Evolutionary conservation across 345 rosid genomes (phyloP), one percentile per base, ranked within the genome.

Genomic region (Populus ilicifolia): DNA sequence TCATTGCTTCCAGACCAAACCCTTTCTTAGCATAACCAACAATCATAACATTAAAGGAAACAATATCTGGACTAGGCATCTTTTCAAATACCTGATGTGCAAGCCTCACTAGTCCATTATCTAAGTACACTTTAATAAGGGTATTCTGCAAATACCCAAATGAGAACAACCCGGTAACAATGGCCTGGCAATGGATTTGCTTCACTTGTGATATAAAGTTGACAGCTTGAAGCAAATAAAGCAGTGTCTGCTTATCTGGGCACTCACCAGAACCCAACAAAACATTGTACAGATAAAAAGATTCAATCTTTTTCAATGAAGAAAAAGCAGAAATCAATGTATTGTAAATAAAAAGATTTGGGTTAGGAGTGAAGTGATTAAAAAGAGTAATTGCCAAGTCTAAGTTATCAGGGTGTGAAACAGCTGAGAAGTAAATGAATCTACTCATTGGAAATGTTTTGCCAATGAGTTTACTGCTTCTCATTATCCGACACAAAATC

Each of bases 361-460:
- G 89, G n/a, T 59, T 69, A 46, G 89, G 89, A 35, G 89, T 88
- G 48, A 80, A 88, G 30, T 85, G 25, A 69, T 64, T 73, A 75
- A 88, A 84, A 35, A 89, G 85, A 73, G 77, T 83, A 64, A 81
- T 59, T 0, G 88, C 89, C 46, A 85, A 33, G 79, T 88, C 91
- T 46, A 83, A 10, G 41, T 84, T 87, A 62, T 81, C 87, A 25
- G 91, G 91, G 79, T 78, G 65, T 36, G 91, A 85, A 38, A 87
- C 65, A 21, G 91, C 86, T 12, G 91, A 84, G 83, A 81, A 85
- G 1, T 78, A 80, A 72, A 89, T 78, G 68, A 89, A 88, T 69
- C 91, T 83, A 67, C 93, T 89, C 93, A 89, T 89, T 0, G 91
- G 89, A 73, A 89, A 89, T 7, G 88, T 88, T 70, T 83, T 66